Evolutionary conservation across 345 rosid species (phyloP), one percentile per base, ranked within the genome.

Genomic region (Chamaenerion angustifolium): DNA sequence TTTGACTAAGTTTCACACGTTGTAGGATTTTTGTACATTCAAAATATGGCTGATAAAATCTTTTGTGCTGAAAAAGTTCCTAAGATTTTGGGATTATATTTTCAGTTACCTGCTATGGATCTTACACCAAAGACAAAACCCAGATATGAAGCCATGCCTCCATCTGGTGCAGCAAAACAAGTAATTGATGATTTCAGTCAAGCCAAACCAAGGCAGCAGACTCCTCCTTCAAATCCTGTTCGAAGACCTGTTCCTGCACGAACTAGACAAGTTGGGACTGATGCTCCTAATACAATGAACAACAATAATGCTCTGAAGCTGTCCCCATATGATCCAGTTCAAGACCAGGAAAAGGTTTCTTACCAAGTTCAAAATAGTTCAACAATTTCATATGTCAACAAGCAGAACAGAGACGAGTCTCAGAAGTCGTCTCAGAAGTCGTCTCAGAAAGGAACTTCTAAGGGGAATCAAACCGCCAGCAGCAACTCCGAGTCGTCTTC

Each of bases 401-500:
- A 53, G 63, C 76, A 63, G 69, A 52, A 48, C 16, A 43, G 37
- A 4, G n/a, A n/a, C n/a, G n/a, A n/a, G n/a, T n/a, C n/a, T n/a
- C n/a, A n/a, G n/a, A n/a, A n/a, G n/a, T n/a, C n/a, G n/a, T n/a
- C n/a, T n/a, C n/a, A n/a, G n/a, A 72, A 45, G 19, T 85, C 67
- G 55, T 68, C 81, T 43, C 69, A 60, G 43, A 68, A 71, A 12
- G 80, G 71, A 51, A 58, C 73, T 55, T 68, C 75, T 52, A 76
- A 56, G 66, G 83, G 68, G 47, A 50, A 74, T 60, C 93, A 76
- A 67, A 69, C 93, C 52, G 85, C 78, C 51, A 77, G 84, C 71
- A 76, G 81, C 67, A 84, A 78, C 57, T 87, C 90, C 4, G 73
- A 78, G 56, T 82, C 88, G 1, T 80, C 95, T 67, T 73, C 88